Base-by-base conservation (phyloP, 129 eudicot species). In the Gnaphalium uliginosum region DNA sequence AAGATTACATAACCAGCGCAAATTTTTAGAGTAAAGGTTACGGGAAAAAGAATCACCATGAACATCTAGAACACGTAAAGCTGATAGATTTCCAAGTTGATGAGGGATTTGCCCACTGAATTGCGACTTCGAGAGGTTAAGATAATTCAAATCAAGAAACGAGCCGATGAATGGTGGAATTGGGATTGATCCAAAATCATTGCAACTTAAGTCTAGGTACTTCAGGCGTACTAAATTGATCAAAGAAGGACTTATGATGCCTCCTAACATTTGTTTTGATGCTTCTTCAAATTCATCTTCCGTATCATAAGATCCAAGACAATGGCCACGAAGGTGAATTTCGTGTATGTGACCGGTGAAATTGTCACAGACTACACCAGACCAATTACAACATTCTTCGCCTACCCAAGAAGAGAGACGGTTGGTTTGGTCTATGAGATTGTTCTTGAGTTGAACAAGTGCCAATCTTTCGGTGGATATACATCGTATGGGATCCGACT, bases 321-420 rank as follows among this genome's bases (percentile, higher is more conserved):
- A 30, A 1, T 35, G 76, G 22, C 76, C 67, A 29, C 76, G 67
- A 21, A 72, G 76, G 43, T 5, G 66, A 72, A 72, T 33, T 33
- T 54, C 76, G 4, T 54, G 53, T 21, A 72, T 65, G 7, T 72
- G 30, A 1, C 67, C 67, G 50, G 66, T 72, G 66, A 72, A 18
- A 23, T 72, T 72, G 50, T 72, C 19, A 15, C 66, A 72, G 6
- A 72, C 66, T 3, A 72, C 66, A 23, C 76, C 67, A 24, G 67
- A 57, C 76, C 76, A 72, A 5, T 24, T 56, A 48, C 76, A 72
- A 73, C 68, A 73, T 8, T 73, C 69, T 14, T 73, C 25, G 18
- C 77, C 77, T 7, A n/a, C 4, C 77, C 77, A 73, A 23, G 77
- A 73, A 6, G 77, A 59, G 6, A 73, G 69, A 17, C 69, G 77